Conservation (phyloP, 1,284 basidiomycete species). For the Volvariella volvacea region DNA sequence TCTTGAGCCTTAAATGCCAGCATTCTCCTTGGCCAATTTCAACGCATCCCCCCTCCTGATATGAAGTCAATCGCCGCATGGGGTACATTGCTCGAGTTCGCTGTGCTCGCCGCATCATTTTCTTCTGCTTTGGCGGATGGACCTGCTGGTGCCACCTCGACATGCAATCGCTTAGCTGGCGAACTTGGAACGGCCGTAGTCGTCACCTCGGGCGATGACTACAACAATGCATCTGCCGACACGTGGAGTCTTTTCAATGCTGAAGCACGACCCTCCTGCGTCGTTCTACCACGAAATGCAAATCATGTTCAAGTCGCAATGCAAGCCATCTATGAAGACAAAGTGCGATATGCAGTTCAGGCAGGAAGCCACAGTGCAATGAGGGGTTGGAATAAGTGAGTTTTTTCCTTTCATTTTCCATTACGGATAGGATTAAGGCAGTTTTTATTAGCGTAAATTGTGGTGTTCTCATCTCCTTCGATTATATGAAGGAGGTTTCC, state of each 20-base stretch:
- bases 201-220: background rate
- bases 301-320: slow-evolving; percentile 27
- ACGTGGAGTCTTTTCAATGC: slow-evolving; percentile 28
- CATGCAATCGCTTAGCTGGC: too few species aligned
- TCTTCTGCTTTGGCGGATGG: too few species aligned
- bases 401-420: slow-evolving; percentile 5
- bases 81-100: too few species aligned
- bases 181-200: too few species aligned
- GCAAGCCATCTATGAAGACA: slow-evolving; percentile 23
- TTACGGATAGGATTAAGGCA: slow-evolving; percentile 1
- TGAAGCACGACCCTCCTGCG: slow-evolving; percentile 22
- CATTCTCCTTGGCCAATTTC: too few species aligned
- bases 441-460: slow-evolving; percentile 20
- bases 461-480: slow-evolving; percentile 30
- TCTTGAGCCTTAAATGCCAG: too few species aligned
- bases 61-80: too few species aligned
- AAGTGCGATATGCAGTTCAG: slow-evolving; percentile 29
- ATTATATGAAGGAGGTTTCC: slow-evolving; percentile 26
- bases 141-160: too few species aligned
- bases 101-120: too few species aligned
- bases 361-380: slow-evolving; percentile 31
- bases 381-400: slow-evolving; percentile 35
- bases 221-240: slow-evolving; percentile 2
- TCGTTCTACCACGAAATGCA: slow-evolving; percentile 22
- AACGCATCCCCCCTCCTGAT: too few species aligned